Base-by-base conservation (phyloP, 1,284 basidiomycete genomes). In the Farysia itapuensis region DNA sequence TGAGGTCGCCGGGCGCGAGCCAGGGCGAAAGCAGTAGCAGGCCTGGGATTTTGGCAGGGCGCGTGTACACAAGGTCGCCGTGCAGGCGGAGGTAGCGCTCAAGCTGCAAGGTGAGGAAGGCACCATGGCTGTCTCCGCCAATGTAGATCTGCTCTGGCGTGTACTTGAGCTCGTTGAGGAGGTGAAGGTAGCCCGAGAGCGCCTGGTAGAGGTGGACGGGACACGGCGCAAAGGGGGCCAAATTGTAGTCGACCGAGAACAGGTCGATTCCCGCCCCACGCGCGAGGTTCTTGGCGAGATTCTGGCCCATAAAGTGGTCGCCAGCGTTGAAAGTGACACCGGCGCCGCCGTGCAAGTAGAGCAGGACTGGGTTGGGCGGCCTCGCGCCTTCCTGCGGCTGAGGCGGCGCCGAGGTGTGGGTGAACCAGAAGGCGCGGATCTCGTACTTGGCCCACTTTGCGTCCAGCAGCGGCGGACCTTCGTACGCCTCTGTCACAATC, bases 331-430 rank as follows among this genome's bases (percentile, higher is more conserved):
- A 67, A 2, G 70, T 72, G 20, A 75, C 71, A 19, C 64, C 70
- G 4, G 72, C 72, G 5, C 72, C 72, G 19, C 72, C 72, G 41
- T 75, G 70, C 64, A 74, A 72, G 64, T 70, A 75, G 38, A 72
- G 57, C n/a, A 72, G 30, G 24, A 75, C 72, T 4, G 59, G 63
- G 3, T 56, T 24, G 22, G 21, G 52, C 26, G 42, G 58, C 52
- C 32, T 51, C 54, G 49, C 31, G 35, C 20, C 18, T 15, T 53
- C 15, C 9, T 39, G 37, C 12, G 54, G 57, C 41, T 59, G 48
- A 2, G 53, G 45, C 2, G 65, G 65, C 25, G 50, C 41, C 4
- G 48, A 15, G 22, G 54, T 49, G 46, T 63, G 54, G 38, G 72
- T 70, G 54, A 70, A 75, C 72, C 72, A 75, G 34, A 69, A 58